Percentiles rank a stretch among this genome's conserved stretches.
phyloP scores from a whole-genome alignment of 106 monocot species.

The Allium fistulosum region DNA sequence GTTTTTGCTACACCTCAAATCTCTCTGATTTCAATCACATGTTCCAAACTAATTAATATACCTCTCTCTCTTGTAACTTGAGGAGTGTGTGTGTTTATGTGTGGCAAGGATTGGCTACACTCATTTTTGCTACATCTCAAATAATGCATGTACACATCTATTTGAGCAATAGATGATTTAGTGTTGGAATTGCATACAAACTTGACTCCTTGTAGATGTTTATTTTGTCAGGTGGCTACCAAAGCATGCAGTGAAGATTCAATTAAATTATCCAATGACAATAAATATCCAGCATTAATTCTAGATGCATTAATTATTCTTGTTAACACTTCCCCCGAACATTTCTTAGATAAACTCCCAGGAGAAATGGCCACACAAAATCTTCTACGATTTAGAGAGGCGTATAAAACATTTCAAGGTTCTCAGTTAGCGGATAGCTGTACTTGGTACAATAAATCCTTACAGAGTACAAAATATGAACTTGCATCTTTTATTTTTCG shows the following conservation, averaged over 20 bases:
- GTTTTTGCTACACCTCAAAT: no score
- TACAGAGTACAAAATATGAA: slow-evolving; percentile 22
- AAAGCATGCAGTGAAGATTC: not conserved
- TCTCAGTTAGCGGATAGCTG: slow-evolving; percentile 7
- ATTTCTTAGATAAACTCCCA: slow-evolving; percentile 25
- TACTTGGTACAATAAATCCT: not conserved
- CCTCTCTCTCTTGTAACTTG: no score
- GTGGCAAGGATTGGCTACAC: no score
- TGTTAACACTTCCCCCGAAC: slow-evolving; percentile 36
- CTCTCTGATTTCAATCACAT: no score
- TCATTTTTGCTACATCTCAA: no score
- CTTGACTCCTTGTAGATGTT: slow-evolving; percentile 41
- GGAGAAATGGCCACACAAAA: slow-evolving; percentile 11
- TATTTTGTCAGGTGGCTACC: slow-evolving; percentile 44
- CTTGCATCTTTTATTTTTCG: slow-evolving; percentile 69
- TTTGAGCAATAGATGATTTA: no score
- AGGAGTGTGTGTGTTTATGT: no score
- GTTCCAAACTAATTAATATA: no score
- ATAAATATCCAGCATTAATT: slow-evolving; percentile 17
- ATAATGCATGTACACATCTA: no score
- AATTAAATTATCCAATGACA: not conserved
- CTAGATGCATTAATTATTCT: slow-evolving; percentile 43
- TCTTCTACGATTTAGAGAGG: slow-evolving; percentile 29
- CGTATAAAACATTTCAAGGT: slow-evolving; percentile 13
- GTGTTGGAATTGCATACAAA: no score